These are phyloP conservation scores for Mycena chlorophos DNA, from an alignment of 768 basidiomycete species.

Conservation along the genomic window DNA sequence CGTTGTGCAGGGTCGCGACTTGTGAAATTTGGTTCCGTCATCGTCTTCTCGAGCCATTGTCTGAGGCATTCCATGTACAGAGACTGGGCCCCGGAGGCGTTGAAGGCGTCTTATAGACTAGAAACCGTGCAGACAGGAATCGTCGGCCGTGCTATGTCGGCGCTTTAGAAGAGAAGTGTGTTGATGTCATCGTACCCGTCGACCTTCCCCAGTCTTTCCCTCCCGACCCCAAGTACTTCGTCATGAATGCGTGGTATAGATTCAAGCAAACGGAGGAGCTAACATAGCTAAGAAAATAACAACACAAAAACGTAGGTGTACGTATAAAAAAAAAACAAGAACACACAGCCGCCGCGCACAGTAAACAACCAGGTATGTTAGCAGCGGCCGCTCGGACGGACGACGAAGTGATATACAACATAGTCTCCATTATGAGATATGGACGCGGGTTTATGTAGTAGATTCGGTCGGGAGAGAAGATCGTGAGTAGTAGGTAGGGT, in stretches of 20 bases:
- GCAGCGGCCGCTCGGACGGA: slow-evolving; percentile 5
- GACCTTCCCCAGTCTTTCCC: too few species aligned
- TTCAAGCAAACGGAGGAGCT: neutral
- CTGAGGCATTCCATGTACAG: too few species aligned
- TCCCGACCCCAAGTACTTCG: too few species aligned
- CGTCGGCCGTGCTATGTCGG: too few species aligned
- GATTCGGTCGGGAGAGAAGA: neutral
- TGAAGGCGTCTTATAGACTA: too few species aligned
- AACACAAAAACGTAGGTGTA: neutral
- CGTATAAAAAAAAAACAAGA: neutral
- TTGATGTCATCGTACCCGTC: too few species aligned
- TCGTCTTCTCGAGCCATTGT: too few species aligned
- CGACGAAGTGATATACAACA: slow-evolving; percentile 17
- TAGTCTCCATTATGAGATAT: slow-evolving; percentile 21
- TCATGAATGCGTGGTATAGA: neutral
- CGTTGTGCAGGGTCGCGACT: too few species aligned
- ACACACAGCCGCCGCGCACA: neutral
- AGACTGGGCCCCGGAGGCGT: too few species aligned
- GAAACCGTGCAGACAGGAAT: too few species aligned
- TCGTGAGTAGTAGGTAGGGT: slow-evolving; percentile 12
- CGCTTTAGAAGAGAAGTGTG: too few species aligned
- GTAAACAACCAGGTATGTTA: neutral
- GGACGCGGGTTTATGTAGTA: slow-evolving; percentile 4
- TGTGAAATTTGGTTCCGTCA: too few species aligned
- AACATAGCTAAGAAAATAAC: neutral